Conservation (phyloP, 768 basidiomycete genomes). For the Sistotremastrum niveocremeum region DNA sequence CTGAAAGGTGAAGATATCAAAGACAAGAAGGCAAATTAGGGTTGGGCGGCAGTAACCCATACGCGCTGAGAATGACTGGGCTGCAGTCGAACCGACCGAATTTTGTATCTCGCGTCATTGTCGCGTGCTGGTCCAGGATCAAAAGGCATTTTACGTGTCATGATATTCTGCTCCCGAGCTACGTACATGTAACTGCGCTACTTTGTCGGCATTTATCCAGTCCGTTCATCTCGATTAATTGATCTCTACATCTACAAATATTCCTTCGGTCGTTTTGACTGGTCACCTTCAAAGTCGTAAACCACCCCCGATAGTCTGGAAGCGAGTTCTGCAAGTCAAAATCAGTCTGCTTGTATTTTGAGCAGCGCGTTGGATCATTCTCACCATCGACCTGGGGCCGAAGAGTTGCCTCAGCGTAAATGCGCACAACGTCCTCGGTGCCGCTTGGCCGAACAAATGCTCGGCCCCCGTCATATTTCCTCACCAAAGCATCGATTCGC, state of each 20-base stretch:
- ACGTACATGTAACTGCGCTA: not conserved
- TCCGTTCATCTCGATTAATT: too few species aligned
- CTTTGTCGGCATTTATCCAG: not conserved
- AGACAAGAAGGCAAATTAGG: too few species aligned
- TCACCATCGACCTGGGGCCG: conserved; percentile 72
- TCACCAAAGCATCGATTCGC: conserved; percentile 69
- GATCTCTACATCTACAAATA: conserved; percentile 33
- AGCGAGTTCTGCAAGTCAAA: conserved; percentile 51
- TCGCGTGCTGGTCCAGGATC: not conserved
- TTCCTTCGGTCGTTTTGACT: conserved; percentile 61
- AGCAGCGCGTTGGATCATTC: conserved; percentile 14
- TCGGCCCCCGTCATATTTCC: conserved; percentile 69
- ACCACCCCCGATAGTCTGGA: conserved; percentile 76
- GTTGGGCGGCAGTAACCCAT: too few species aligned
- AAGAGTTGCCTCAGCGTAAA: conserved; percentile 84
- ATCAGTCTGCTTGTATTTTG: conserved; percentile 1
- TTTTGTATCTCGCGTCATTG: too few species aligned
- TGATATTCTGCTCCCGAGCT: not conserved
- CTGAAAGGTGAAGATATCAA: too few species aligned
- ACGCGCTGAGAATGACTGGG: too few species aligned
- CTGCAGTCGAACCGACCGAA: too few species aligned
- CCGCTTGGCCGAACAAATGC: conserved; percentile 95
- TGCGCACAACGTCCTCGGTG: conserved; percentile 94
- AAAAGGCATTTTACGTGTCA: not conserved
- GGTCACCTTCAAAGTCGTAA: conserved; percentile 76